Percentiles rank a stretch among this genome's conserved stretches.
These are phyloP conservation scores for Oryza meridionalis DNA, from an alignment of 176 grass and related monocot genomes.

Conservation along the genomic window DNA sequence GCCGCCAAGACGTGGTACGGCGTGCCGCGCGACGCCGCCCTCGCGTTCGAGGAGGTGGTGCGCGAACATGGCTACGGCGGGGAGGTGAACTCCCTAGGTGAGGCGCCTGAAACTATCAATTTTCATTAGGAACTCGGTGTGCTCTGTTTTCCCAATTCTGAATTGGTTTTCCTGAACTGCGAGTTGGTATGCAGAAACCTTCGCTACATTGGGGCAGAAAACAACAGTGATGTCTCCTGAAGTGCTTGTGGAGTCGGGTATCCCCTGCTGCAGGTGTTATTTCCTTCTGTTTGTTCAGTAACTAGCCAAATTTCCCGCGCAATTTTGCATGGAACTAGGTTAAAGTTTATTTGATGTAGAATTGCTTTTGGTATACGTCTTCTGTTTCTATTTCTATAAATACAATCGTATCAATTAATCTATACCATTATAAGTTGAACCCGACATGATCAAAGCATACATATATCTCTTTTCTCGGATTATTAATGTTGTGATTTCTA, in stretches of 20 bases:
- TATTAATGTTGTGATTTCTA: neutral
- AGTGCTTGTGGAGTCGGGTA: conserved; percentile 72
- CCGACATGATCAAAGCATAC: neutral
- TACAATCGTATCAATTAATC: neutral
- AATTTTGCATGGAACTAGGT: neutral
- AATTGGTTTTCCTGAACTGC: neutral
- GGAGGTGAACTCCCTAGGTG: conserved; percentile 83
- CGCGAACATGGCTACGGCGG: conserved; percentile 75
- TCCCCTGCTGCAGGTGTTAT: conserved; percentile 89
- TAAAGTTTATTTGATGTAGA: neutral
- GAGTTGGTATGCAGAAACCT: conserved; percentile 62
- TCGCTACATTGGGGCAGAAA: conserved; percentile 78
- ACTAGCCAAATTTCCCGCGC: neutral
- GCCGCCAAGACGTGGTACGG: conserved; percentile 88
- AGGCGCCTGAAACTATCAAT: neutral
- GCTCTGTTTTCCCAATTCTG: conserved; percentile 1
- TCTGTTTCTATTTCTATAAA: neutral
- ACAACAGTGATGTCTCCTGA: conserved; percentile 93
- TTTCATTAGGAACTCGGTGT: neutral
- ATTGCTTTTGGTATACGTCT: neutral
- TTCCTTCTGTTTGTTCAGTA: neutral
- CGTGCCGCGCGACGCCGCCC: conserved; percentile 74
- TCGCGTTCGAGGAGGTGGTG: conserved; percentile 88
- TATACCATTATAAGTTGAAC: neutral
- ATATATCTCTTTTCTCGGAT: neutral